Conservation (phyloP, 805 yeast genomes). For the Kodamaea sagamina region DNA sequence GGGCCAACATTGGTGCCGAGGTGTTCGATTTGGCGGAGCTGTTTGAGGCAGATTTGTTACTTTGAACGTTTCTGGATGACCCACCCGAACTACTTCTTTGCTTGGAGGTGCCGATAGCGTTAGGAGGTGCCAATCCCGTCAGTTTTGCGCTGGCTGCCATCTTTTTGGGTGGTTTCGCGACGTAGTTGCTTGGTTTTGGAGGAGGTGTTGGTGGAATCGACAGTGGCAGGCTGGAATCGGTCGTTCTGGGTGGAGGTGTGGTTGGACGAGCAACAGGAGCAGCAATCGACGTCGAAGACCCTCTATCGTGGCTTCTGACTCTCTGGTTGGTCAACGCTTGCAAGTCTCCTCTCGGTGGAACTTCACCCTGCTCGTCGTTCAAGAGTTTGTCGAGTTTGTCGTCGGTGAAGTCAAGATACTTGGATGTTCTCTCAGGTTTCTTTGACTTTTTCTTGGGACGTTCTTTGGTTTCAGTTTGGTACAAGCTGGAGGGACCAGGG, state of each 20-base stretch:
- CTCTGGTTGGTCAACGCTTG: conserved; percentile 11
- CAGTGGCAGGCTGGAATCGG: background rate
- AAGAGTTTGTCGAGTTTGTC: conserved; percentile 20
- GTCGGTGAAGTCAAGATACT: conserved; percentile 9
- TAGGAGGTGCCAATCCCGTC: conserved; percentile 5
- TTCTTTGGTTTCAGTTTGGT: background rate
- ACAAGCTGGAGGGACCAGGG: background rate
- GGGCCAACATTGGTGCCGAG: background rate
- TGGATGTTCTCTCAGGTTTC: conserved; percentile 5
- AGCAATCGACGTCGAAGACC: background rate
- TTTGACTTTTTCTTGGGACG: background rate
- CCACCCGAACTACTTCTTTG: conserved; percentile 1
- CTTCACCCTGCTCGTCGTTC: conserved; percentile 23
- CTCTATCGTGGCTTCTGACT: background rate
- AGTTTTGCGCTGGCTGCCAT: background rate
- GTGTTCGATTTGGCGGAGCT: too few species aligned
- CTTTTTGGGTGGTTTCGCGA: conserved; percentile 2
- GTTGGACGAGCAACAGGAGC: conserved; percentile 1
- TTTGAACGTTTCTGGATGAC: background rate
- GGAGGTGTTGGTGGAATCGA: conserved; percentile 12
- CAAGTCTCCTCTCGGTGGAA: conserved; percentile 29
- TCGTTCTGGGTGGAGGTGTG: conserved; percentile 4
- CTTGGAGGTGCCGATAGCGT: conserved; percentile 1
- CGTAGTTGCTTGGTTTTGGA: conserved; percentile 11
- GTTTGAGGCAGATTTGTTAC: too few species aligned